These are phyloP conservation scores for Paxillus rubicundulus DNA, from an alignment of 768 basidiomycete genomes.

Conservation along the genomic window DNA sequence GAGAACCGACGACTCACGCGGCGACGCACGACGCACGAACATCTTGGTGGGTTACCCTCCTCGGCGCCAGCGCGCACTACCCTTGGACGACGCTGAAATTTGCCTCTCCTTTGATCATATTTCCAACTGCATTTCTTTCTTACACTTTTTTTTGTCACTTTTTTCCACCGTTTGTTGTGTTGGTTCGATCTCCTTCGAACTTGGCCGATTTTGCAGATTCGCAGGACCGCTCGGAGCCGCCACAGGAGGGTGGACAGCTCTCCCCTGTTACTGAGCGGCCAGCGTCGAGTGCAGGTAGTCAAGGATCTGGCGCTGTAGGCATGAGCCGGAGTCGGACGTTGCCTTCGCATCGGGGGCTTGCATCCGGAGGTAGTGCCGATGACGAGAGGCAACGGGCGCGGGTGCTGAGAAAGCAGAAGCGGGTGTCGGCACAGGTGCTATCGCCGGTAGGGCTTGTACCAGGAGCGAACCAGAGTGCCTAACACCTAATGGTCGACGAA, in stretches of 20 bases:
- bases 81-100: slow-evolving; percentile 28
- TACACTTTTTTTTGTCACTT: not conserved
- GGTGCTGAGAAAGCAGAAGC: slow-evolving; percentile 53
- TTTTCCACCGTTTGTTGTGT: not conserved
- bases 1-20: slow-evolving; percentile 46
- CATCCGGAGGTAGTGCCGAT: slow-evolving; percentile 15
- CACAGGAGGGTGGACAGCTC: slow-evolving; percentile 36
- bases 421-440: slow-evolving; percentile 39
- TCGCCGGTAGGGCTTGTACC: slow-evolving; percentile 19
- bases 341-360: slow-evolving; percentile 36
- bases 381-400: slow-evolving; percentile 39
- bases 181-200: slow-evolving; percentile 12
- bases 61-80: slow-evolving; percentile 32
- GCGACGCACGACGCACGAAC: slow-evolving; percentile 57
- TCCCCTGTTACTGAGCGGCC: slow-evolving; percentile 50
- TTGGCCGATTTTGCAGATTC: slow-evolving; percentile 18
- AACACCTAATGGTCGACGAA: not conserved
- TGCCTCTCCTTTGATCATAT: slow-evolving; percentile 7
- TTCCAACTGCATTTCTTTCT: not conserved
- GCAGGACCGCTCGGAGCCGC: slow-evolving; percentile 14
- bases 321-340: slow-evolving; percentile 65
- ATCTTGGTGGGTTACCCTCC: slow-evolving; percentile 32
- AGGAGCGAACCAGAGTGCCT: slow-evolving; percentile 24
- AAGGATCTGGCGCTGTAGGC: slow-evolving; percentile 34
- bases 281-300: slow-evolving; percentile 27